These are phyloP conservation scores for Filobasidium wieringae DNA, from an alignment of 768 basidiomycete genomes.

Conservation along the genomic window DNA sequence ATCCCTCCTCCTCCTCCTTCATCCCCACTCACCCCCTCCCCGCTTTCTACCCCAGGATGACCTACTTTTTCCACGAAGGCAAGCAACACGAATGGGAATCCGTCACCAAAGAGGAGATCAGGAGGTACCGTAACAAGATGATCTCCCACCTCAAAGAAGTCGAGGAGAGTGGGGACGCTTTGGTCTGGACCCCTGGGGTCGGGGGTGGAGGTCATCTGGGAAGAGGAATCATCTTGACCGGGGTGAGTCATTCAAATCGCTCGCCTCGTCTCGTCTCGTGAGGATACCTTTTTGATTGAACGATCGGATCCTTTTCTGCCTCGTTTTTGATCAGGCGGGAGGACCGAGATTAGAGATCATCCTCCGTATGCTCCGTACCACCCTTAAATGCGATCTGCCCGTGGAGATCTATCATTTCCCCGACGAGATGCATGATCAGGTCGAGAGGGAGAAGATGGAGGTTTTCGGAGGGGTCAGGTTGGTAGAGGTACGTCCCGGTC, in stretches of 20 bases:
- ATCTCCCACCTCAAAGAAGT: constrained; percentile 25
- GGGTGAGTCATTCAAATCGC: constrained; percentile 23
- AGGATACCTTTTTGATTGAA: background rate
- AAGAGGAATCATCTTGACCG: constrained; percentile 30
- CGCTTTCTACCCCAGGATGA: background rate
- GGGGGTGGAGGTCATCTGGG: constrained; percentile 9
- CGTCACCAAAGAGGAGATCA: constrained; percentile 22
- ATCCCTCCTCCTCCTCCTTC: background rate
- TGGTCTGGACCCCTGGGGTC: constrained; percentile 22
- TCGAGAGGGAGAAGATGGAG: constrained; percentile 5
- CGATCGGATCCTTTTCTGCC: background rate
- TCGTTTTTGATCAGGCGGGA: constrained; percentile 39
- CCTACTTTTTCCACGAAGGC: constrained; percentile 33
- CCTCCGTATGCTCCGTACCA: constrained; percentile 38
- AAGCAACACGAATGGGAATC: constrained; percentile 28
- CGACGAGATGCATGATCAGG: constrained; percentile 35
- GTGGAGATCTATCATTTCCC: constrained; percentile 42
- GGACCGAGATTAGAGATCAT: constrained; percentile 33
- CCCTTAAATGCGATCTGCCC: constrained; percentile 37
- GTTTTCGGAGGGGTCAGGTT: background rate
- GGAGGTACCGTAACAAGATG: constrained; percentile 26
- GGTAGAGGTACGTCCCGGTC: background rate
- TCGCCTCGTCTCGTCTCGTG: no score
- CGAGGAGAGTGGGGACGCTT: constrained; percentile 22
- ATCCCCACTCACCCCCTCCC: background rate